These are phyloP conservation scores for Acidiella bohemica DNA, from an alignment of 495 filamentous ascomycete species.

Conservation along the genomic window DNA sequence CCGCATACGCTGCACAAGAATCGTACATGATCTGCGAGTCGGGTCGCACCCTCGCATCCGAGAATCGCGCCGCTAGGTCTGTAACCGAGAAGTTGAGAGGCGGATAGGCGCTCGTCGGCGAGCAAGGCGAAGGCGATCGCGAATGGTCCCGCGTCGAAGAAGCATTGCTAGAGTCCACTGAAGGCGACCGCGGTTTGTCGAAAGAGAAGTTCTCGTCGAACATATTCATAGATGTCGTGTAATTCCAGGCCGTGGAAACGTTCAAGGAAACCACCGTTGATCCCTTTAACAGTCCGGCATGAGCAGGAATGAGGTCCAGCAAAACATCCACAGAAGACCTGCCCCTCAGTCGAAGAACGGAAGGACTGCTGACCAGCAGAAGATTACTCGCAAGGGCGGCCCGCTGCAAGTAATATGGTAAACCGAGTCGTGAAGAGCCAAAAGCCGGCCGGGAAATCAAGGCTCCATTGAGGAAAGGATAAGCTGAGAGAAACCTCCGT, in stretches of 20 bases:
- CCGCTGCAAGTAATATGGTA: background rate
- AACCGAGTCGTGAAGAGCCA: too few relatives aligned
- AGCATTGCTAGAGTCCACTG: constrained; percentile 10
- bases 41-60: constrained; percentile 1
- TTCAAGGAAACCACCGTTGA: too few relatives aligned
- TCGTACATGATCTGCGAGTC: constrained; percentile 13
- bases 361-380: too few relatives aligned
- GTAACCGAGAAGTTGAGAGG: constrained; percentile 7
- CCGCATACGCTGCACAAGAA: constrained; percentile 12
- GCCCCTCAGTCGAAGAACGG: background rate
- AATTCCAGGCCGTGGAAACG: too few relatives aligned
- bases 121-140: constrained; percentile 16
- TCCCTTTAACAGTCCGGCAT: too few relatives aligned
- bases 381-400: too few relatives aligned
- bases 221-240: constrained; percentile 7
- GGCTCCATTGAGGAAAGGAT: too few relatives aligned
- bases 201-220: constrained; percentile 16
- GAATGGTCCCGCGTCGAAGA: constrained; percentile 6
- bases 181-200: constrained; percentile 6
- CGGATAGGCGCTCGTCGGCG: constrained; percentile 1
- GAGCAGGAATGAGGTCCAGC: background rate
- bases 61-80: constrained; percentile 13
- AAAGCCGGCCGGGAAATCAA: too few relatives aligned
- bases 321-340: background rate
- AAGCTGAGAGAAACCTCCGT: too few relatives aligned